A percentile compares a stretch with the other conserved stretches of the same genome.
These are phyloP conservation scores for Schizochytrium sp. DNA, from an alignment of 108 stramenopile species.

Conservation along the genomic window DNA sequence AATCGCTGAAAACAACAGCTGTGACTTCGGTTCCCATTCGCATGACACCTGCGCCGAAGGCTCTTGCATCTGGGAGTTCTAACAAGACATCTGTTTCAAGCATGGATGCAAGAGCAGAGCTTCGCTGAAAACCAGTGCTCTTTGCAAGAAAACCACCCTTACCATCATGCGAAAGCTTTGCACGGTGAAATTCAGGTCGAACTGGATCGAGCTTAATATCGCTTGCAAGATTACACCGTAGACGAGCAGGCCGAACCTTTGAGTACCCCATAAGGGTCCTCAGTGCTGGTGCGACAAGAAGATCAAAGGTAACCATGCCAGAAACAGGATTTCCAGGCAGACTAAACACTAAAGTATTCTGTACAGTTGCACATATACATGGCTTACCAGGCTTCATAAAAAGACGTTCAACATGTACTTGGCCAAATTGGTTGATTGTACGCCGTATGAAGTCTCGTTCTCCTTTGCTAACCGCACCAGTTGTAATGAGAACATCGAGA, in stretches of 20 bases:
- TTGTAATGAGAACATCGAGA: conserved; percentile 90
- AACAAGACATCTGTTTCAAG: conserved; percentile 18
- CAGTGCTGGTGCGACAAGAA: conserved; percentile 89
- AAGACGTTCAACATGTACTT: conserved; percentile 87
- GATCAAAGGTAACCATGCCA: conserved; percentile 85
- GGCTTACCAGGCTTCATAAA: conserved; percentile 98
- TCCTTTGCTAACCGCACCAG: conserved; percentile 84
- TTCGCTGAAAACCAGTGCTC: conserved; percentile 40
- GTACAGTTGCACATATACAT: conserved; percentile 87
- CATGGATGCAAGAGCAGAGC: conserved; percentile 41
- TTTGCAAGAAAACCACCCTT: background rate
- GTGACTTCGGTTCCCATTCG: background rate
- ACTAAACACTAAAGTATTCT: conserved; percentile 73
- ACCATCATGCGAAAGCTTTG: conserved; percentile 2
- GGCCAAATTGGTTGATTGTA: conserved; percentile 83
- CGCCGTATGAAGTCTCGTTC: conserved; percentile 83
- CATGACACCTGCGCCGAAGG: background rate
- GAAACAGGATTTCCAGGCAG: conserved; percentile 97
- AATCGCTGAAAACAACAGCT: background rate
- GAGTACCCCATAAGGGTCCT: conserved; percentile 64
- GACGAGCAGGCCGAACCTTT: background rate
- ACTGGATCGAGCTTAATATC: conserved; percentile 9
- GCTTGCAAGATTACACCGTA: background rate
- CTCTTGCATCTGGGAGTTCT: conserved; percentile 11
- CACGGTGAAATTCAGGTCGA: conserved; percentile 38